Evolutionary conservation across 2,329 filamentous ascomycete species (phyloP).

Genomic region (Dichotomopilus funicola): DNA sequence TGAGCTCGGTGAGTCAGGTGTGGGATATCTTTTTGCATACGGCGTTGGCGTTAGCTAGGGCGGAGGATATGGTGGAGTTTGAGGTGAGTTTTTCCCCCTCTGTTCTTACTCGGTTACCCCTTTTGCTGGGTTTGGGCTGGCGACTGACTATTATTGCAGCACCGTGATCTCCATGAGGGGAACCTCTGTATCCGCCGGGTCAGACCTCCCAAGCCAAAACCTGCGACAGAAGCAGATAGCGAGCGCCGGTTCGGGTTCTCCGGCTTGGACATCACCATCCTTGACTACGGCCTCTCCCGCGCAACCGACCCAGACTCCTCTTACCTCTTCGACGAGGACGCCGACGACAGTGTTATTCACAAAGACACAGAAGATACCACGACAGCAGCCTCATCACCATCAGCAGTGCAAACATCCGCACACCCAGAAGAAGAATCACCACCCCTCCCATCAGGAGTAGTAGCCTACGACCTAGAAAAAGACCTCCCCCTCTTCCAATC

Average conservation of each 20-base stretch:
- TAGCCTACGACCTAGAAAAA: conserved; percentile 50
- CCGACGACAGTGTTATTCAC: no score
- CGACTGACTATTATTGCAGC: conserved; percentile 32
- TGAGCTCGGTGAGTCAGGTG: conserved; percentile 44
- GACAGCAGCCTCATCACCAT: background rate
- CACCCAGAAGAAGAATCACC: background rate
- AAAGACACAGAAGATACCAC: no score
- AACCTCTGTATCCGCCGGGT: conserved; percentile 53
- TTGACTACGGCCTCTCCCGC: conserved; percentile 60
- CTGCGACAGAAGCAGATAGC: conserved; percentile 19
- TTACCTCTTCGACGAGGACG: no score
- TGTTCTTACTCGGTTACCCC: background rate
- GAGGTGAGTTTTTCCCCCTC: conserved; percentile 41
- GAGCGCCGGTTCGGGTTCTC: conserved; percentile 49
- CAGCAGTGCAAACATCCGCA: background rate
- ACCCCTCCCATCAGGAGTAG: conserved; percentile 6
- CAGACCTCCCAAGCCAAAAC: conserved; percentile 26
- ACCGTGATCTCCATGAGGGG: conserved; percentile 60
- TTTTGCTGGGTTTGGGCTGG: background rate
- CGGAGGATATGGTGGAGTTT: conserved; percentile 52
- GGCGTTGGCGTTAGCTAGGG: conserved; percentile 53
- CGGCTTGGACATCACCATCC: conserved; percentile 56
- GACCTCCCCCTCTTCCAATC: conserved; percentile 56
- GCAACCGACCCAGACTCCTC: conserved; percentile 36
- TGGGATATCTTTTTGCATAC: conserved; percentile 60